Evolutionary conservation across 768 basidiomycete species (phyloP).

Genomic region (Mycena albidolilacea): DNA sequence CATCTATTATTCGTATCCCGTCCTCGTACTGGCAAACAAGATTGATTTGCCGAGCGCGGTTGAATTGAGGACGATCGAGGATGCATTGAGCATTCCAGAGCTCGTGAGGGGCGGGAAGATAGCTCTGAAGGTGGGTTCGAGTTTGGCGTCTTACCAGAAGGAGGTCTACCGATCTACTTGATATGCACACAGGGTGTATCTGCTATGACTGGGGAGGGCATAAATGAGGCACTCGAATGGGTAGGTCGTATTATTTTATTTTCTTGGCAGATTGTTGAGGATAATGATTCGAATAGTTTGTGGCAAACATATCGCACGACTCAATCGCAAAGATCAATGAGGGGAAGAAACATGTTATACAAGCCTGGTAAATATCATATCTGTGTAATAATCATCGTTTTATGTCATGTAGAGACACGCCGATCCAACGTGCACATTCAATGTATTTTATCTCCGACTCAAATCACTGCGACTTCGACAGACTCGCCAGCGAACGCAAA

Average conservation of each 20-base stretch:
- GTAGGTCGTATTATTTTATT: background rate
- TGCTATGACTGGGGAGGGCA: slow-evolving; percentile 13
- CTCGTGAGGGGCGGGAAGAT: background rate
- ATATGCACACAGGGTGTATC: slow-evolving; percentile 10
- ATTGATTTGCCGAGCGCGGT: slow-evolving; percentile 7
- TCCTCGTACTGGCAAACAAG: slow-evolving; percentile 33
- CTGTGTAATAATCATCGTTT: background rate
- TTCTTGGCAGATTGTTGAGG: background rate
- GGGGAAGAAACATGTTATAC: background rate
- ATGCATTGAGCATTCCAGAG: slow-evolving; percentile 9
- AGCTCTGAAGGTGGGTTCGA: slow-evolving; percentile 5
- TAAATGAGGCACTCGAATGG: slow-evolving; percentile 22
- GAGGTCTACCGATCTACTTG: background rate
- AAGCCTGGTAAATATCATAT: background rate
- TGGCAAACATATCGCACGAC: background rate
- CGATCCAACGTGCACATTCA: too few species aligned
- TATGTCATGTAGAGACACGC: too few species aligned
- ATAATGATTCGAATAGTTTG: background rate
- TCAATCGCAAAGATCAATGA: background rate
- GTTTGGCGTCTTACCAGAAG: background rate
- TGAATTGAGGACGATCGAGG: background rate
- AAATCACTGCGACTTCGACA: too few species aligned
- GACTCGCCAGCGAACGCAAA: too few species aligned
- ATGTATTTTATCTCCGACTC: too few species aligned
- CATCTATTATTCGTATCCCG: slow-evolving; percentile 40